Base-by-base conservation (phyloP, 306 rosid genomes). In the Styphnolobium japonicum region DNA sequence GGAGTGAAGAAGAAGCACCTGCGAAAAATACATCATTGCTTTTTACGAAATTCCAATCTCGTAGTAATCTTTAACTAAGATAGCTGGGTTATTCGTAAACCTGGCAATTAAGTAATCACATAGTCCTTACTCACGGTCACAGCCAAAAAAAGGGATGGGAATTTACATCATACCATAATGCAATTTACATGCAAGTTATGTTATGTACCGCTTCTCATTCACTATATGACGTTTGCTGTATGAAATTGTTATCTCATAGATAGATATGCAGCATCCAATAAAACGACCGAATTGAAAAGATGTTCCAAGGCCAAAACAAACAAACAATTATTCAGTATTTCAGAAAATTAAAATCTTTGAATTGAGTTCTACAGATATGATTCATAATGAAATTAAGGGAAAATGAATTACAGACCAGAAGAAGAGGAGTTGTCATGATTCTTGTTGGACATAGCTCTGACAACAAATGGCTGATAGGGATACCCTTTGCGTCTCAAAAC, bases 391-490 rank as follows among this genome's bases (percentile, higher is more conserved):
- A 79, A 73, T 51, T 0, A 63, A 63, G 61, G 66, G 22, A 64
- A 15, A 63, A 81, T 19, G 16, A 69, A 56, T 62, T 7, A 69
- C 84, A 68, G 46, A 86, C 87, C 89, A 39, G 90, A 86, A 77
- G 89, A 87, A 2, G 93, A 87, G 4, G 90, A 88, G 78, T 85
- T 82, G 73, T 84, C 92, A 25, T 79, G 71, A 77, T 92, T 90
- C 79, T 92, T 94, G 83, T 92, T 94, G 55, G 94, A 92, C 40
- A 61, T 62, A 62, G 98, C 94, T 70, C 76, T 71, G 60, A 92
- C 86, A 34, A 79, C 77, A 27, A 77, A 74, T 16, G 89, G 74
- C 25, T 80, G 75, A 75, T n/a, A n/a, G n/a, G n/a, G n/a, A n/a
- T 76, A 75, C 56, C 87, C 81, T 56, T 79, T 48, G 40, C 85